A percentile compares a stretch with the other conserved stretches of the same genome.
phyloP scores from a whole-genome alignment of 2,329 filamentous ascomycete species.

The Cadophora gregata region DNA sequence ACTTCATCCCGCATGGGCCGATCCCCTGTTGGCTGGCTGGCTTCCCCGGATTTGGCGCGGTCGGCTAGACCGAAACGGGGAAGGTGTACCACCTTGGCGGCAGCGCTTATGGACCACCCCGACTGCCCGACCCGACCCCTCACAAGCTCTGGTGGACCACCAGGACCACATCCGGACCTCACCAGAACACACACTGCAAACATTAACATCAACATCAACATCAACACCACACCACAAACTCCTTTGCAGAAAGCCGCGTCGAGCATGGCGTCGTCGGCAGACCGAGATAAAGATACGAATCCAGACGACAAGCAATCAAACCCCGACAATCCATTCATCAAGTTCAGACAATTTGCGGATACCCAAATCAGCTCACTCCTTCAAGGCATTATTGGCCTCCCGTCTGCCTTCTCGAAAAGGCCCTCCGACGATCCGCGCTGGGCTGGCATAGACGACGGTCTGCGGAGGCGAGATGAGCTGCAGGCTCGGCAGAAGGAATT shows the following conservation, averaged over 20 bases:
- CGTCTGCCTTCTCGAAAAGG: conserved; percentile 41
- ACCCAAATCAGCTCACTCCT: conserved; percentile 42
- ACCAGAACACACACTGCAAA: not conserved
- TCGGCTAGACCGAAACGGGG: not conserved
- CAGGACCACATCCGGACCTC: conserved; percentile 4
- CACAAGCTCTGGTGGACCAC: not conserved
- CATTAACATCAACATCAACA: not conserved
- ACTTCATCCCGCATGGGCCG: conserved; percentile 27
- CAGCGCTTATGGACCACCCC: not conserved
- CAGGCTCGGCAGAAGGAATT: conserved; percentile 35
- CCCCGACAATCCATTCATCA: conserved; percentile 42
- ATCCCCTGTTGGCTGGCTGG: conserved; percentile 17
- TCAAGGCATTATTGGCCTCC: conserved; percentile 44
- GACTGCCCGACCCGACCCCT: too few species aligned
- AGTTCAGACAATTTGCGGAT: conserved; percentile 42
- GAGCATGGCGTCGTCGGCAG: conserved; percentile 36
- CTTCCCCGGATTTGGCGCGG: conserved; percentile 5
- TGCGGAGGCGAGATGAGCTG: conserved; percentile 38
- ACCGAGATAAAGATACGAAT: conserved; percentile 28
- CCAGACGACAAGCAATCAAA: conserved; percentile 28
- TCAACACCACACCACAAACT: not conserved
- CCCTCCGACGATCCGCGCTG: conserved; percentile 32
- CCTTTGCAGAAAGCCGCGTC: not conserved
- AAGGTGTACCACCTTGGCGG: not conserved
- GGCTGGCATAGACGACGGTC: conserved; percentile 40